phyloP scores from a whole-genome alignment of 176 grass and related monocot genomes.

The Secale cereale region DNA sequence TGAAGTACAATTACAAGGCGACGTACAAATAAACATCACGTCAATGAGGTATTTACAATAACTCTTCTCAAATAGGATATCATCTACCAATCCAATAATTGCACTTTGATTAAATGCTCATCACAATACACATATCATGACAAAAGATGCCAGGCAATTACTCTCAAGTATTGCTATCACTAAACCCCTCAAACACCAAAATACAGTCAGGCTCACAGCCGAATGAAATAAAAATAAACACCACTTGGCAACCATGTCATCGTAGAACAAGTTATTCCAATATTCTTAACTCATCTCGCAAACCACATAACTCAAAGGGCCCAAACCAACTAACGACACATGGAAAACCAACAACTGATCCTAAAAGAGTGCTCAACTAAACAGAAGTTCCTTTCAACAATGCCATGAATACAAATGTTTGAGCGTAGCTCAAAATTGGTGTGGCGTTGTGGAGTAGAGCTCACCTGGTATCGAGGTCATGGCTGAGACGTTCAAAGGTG shows the following conservation, averaged over 20 bases:
- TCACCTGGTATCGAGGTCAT: slow-evolving; percentile 73
- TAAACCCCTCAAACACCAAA: no score
- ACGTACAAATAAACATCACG: no score
- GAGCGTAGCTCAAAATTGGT: no score
- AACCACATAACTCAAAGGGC: no score
- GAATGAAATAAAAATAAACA: not conserved
- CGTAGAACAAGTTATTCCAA: not conserved
- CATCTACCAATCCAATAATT: not conserved
- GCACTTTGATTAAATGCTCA: not conserved
- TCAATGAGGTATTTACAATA: no score
- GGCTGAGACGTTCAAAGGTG: slow-evolving; percentile 67
- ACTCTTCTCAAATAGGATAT: no score
- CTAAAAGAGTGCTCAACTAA: not conserved
- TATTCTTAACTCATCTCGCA: no score
- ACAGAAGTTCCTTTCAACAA: no score
- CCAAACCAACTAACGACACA: not conserved
- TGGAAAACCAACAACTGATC: not conserved
- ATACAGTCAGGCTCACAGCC: no score
- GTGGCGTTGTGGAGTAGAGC: not conserved
- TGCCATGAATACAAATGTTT: not conserved
- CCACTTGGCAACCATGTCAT: not conserved
- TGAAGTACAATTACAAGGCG: no score
- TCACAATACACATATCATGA: not conserved
- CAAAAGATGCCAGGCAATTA: not conserved
- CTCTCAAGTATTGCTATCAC: not conserved